Evolutionary conservation across 2,329 filamentous ascomycete genomes (phyloP).

Genomic region (Fusarium sp.): DNA sequence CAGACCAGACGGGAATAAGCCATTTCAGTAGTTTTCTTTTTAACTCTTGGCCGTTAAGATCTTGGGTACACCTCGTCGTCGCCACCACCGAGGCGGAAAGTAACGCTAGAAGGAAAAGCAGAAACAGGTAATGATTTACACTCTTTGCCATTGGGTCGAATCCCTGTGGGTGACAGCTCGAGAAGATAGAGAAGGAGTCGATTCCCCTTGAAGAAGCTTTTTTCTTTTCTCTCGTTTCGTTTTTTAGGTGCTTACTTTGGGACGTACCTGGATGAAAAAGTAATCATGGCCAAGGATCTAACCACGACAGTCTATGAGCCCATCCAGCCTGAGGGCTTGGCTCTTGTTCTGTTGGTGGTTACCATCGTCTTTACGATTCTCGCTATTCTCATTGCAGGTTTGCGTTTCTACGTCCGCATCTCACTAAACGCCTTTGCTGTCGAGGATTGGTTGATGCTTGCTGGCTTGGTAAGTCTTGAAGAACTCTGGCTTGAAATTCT

Average conservation of each 20-base stretch:
- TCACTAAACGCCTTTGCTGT: not conserved
- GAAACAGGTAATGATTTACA: not conserved
- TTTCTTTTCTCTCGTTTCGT: not conserved
- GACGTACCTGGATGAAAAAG: not conserved
- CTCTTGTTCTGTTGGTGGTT: constrained; percentile 11
- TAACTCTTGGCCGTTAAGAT: not conserved
- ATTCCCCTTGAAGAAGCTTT: not conserved
- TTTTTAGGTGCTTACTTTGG: not conserved
- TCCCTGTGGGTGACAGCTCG: not conserved
- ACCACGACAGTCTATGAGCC: constrained; percentile 26
- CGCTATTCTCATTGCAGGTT: constrained; percentile 5
- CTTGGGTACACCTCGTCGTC: not conserved
- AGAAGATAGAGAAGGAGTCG: not conserved
- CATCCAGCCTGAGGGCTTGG: constrained; percentile 27
- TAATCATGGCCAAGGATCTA: constrained; percentile 27
- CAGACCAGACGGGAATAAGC: not conserved
- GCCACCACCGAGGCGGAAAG: not conserved
- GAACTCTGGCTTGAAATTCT: too few species aligned
- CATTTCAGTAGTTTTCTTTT: not conserved
- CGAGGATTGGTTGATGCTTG: not conserved
- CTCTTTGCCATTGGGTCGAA: not conserved
- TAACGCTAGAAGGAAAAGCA: not conserved
- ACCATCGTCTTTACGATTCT: constrained; percentile 27
- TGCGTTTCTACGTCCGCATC: not conserved
- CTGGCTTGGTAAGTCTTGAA: not conserved